These are phyloP conservation scores for Fusarium tanahbumbuense DNA, from an alignment of 2,329 filamentous ascomycete species.

Conservation along the genomic window DNA sequence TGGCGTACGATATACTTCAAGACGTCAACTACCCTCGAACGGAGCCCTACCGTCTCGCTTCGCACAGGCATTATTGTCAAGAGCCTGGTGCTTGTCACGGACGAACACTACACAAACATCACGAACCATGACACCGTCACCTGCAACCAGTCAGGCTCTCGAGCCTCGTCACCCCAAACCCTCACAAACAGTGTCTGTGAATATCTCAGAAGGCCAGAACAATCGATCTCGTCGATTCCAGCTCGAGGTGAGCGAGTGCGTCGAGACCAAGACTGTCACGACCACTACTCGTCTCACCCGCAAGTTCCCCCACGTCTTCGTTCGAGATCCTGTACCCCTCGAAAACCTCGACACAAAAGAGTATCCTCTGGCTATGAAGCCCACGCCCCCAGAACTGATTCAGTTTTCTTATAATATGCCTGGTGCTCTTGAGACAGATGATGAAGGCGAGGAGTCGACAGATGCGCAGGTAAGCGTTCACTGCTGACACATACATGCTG, in stretches of 20 bases:
- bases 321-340: conserved; percentile 77
- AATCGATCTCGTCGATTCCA: conserved; percentile 56
- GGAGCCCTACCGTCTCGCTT: neutral
- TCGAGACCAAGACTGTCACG: conserved; percentile 80
- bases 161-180: conserved; percentile 51
- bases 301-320: conserved; percentile 85
- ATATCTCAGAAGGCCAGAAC: conserved; percentile 57
- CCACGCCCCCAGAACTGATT: conserved; percentile 82
- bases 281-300: conserved; percentile 91
- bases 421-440: conserved; percentile 43
- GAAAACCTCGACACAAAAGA: conserved; percentile 84
- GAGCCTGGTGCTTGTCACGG: conserved; percentile 29
- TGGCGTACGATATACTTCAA: neutral
- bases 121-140: conserved; percentile 54
- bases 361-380: conserved; percentile 86
- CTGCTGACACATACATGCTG: neutral
- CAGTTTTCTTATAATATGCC: conserved; percentile 79
- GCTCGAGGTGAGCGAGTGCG: conserved; percentile 71
- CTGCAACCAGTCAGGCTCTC: conserved; percentile 52
- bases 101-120: conserved; percentile 28
- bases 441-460: conserved; percentile 37
- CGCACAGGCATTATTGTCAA: neutral
- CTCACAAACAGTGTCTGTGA: conserved; percentile 59
- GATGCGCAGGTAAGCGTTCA: conserved; percentile 40
- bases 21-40: neutral